A percentile compares a stretch with the other conserved stretches of the same genome.
phyloP scores from a whole-genome alignment of 106 monocot species.

The Acanthochlamys bracteata region DNA sequence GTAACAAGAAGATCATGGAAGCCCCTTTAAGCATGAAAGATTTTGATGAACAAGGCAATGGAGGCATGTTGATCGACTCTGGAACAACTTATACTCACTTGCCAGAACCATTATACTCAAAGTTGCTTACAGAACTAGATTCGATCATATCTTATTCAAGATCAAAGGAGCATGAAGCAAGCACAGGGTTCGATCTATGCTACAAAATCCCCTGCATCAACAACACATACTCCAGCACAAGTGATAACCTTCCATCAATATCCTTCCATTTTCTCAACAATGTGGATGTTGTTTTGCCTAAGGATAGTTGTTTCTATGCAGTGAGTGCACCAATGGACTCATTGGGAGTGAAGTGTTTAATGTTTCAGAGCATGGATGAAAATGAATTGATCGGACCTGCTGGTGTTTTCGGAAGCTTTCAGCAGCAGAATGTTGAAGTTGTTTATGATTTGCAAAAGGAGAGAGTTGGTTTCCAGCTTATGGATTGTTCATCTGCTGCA shows the following conservation, averaged over 20 bases:
- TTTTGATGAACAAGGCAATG: constrained; percentile 20
- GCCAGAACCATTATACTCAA: constrained; percentile 15
- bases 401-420: constrained; percentile 30
- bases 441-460: constrained; percentile 30
- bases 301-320: constrained; percentile 28
- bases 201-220: constrained; percentile 15
- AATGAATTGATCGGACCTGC: constrained; percentile 15
- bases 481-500: constrained; percentile 24
- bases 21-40: constrained; percentile 12
- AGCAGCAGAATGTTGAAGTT: constrained; percentile 40
- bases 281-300: constrained; percentile 26
- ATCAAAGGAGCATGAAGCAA: constrained; percentile 12
- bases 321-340: constrained; percentile 18
- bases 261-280: constrained; percentile 6
- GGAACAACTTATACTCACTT: constrained; percentile 37
- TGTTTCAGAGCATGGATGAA: constrained; percentile 31
- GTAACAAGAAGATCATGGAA: background rate
- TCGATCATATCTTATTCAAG: constrained; percentile 14
- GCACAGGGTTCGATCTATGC: constrained; percentile 30
- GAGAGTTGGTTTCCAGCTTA: constrained; percentile 28
- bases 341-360: constrained; percentile 22
- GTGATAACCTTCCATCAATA: constrained; percentile 10
- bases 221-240: background rate
- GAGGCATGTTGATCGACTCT: constrained; percentile 26
- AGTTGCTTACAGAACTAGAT: constrained; percentile 1